Percentiles rank a stretch among this genome's conserved stretches.
These are phyloP conservation scores for Oryza longistaminata DNA, from an alignment of 176 grass and related monocot genomes.

Conservation along the genomic window DNA sequence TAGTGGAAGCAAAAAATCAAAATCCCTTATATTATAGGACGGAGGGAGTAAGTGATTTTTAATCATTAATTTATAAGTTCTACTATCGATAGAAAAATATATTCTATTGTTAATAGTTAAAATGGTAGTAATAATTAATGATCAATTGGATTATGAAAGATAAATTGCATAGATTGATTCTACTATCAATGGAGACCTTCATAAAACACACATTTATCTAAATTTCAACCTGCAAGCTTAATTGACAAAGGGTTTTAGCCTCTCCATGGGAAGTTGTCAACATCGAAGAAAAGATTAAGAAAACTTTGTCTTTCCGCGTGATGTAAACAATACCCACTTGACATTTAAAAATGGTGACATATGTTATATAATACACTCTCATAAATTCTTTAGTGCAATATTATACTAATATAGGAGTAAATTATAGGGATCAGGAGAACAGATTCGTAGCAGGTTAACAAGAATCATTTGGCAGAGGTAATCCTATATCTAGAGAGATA, in stretches of 20 bases:
- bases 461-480: slow-evolving; percentile 9
- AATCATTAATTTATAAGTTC: too few species aligned
- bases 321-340: slow-evolving; percentile 7
- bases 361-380: slow-evolving; percentile 10
- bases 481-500: not conserved
- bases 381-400: not conserved
- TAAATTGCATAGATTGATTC: too few species aligned
- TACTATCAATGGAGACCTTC: too few species aligned
- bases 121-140: too few species aligned
- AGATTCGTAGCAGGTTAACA: slow-evolving; percentile 13
- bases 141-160: too few species aligned
- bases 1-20: too few species aligned
- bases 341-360: slow-evolving; percentile 4
- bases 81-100: too few species aligned
- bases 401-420: not conserved
- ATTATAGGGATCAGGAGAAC: not conserved
- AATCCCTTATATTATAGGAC: too few species aligned
- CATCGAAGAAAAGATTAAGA: slow-evolving; percentile 4
- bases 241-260: not conserved
- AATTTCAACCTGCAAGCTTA: not conserved
- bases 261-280: not conserved
- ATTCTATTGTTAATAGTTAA: too few species aligned
- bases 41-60: too few species aligned
- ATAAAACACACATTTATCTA: too few species aligned
- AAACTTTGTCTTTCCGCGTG: not conserved